These are phyloP conservation scores for Sporothrix globosa DNA, from an alignment of 2,329 filamentous ascomycete genomes.

Conservation along the genomic window DNA sequence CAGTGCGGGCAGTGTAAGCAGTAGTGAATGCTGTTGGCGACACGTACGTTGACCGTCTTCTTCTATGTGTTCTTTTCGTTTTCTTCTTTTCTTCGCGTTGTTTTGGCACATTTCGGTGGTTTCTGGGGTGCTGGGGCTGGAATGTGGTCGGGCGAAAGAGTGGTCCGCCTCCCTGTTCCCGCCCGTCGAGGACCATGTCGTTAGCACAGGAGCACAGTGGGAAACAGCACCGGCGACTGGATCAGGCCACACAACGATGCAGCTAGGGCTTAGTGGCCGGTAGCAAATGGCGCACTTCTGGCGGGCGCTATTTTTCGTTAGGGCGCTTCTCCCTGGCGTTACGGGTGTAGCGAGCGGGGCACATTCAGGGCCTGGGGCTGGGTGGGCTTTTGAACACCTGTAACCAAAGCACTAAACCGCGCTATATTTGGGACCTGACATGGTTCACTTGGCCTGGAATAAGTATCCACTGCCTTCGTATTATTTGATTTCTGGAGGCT, in stretches of 20 bases:
- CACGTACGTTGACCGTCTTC: no score
- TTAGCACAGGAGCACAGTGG: not conserved
- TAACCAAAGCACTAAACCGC: no score
- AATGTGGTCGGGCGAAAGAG: conserved; percentile 10
- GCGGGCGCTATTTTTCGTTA: not conserved
- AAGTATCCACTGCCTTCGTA: conserved; percentile 11
- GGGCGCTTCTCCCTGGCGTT: not conserved
- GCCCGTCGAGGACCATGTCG: not conserved
- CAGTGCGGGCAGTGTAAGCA: no score
- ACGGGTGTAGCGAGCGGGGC: no score
- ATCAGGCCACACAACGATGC: not conserved
- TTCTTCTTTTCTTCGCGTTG: no score
- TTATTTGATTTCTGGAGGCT: not conserved
- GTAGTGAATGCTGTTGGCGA: no score
- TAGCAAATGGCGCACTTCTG: not conserved
- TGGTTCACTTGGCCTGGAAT: not conserved
- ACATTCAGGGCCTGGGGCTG: no score
- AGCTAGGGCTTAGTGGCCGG: conserved; percentile 3
- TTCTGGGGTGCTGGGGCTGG: not conserved
- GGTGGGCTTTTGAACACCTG: not conserved
- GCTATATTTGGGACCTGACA: conserved; percentile 11
- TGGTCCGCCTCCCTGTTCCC: not conserved
- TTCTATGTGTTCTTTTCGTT: no score
- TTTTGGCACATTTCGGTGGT: no score
- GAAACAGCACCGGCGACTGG: not conserved